These are phyloP conservation scores for Phytophthora brassicae DNA, from an alignment of 352 stramenopile genomes.

Conservation along the genomic window DNA sequence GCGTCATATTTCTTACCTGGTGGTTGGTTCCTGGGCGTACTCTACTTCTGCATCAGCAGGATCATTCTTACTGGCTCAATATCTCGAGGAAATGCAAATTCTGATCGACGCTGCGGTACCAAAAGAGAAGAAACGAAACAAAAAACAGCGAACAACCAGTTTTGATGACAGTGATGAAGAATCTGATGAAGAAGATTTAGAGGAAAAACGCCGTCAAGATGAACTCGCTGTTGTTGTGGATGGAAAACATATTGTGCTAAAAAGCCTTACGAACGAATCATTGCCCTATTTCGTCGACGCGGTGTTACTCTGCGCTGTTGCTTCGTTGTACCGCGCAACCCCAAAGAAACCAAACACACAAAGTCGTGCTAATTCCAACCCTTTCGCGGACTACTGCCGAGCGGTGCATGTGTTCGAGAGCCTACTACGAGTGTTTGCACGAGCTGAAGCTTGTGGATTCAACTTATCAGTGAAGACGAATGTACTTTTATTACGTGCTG, in stretches of 20 bases:
- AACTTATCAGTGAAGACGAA: constrained; percentile 60
- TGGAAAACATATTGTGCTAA: constrained; percentile 65
- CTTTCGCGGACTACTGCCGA: constrained; percentile 47
- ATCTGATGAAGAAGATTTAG: constrained; percentile 30
- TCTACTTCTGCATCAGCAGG: constrained; percentile 30
- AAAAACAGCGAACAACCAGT: constrained; percentile 11
- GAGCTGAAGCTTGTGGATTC: constrained; percentile 53
- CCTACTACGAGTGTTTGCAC: constrained; percentile 45
- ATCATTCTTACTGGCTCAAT: constrained; percentile 40
- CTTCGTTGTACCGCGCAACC: constrained; percentile 43
- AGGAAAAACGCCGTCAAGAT: constrained; percentile 28
- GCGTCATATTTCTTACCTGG: constrained; percentile 54
- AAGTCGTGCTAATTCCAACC: constrained; percentile 19
- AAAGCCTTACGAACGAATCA: constrained; percentile 64
- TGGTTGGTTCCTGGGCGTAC: constrained; percentile 62
- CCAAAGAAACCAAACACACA: constrained; percentile 28
- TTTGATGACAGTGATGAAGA: constrained; percentile 27
- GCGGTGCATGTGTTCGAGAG: constrained; percentile 47
- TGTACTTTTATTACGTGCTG: constrained; percentile 41
- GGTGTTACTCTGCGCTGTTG: constrained; percentile 51
- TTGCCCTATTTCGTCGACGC: constrained; percentile 63
- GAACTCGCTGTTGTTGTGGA: constrained; percentile 35
- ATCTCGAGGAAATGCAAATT: constrained; percentile 50
- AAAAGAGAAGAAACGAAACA: constrained; percentile 1
- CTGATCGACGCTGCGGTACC: constrained; percentile 36